Evolutionary conservation across 2,329 filamentous ascomycete species (phyloP), one percentile per base, ranked within the genome.

Genomic region (Teratosphaeria zuluensis): DNA sequence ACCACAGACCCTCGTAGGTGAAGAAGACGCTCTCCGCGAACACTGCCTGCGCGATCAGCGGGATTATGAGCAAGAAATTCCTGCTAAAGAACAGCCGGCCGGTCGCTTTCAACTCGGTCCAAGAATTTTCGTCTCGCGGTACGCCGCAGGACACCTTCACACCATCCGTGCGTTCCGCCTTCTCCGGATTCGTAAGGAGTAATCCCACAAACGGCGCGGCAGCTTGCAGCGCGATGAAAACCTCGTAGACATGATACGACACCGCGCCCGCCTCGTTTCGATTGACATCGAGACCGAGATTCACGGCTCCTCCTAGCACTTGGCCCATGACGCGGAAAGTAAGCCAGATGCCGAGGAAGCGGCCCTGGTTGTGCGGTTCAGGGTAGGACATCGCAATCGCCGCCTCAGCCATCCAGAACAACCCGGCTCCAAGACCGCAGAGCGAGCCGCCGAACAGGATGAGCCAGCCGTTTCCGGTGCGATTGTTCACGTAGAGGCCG

Each of bases 381-480:
- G 87, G 86, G 63, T 90, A 90, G 0, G 83, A 79, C 21, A 90
- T 81, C 0, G 86, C 86, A 58, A 90, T 88, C 0, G 87, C 86
- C 0, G 85, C 85, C 72, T 90, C 87, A 0, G 86, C 83, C 77
- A 85, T 85, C 87, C 87, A 90, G 71, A 90, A 90, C 0, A 90
- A 77, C 0, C 87, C 87, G 0, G 87, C 87, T 0, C 83, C 85
- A 33, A 89, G 78, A 19, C 87, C 87, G 62, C 87, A 90, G 0
- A 87, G 75, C 0, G 85, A 85, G 0, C 85, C 85, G 0, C 86
- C 87, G 8, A 90, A 71, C 0, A 89, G 77, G 0, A 85, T 80
- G 9, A 89, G 78, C 87, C 87, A 90, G 63, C 85, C 81, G 0
- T 74, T 83, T 1, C 84, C 85, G 65, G 80, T 90, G 0, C 86